Evolutionary conservation across 345 rosid species (phyloP).

Genomic region (Populus davidiana): DNA sequence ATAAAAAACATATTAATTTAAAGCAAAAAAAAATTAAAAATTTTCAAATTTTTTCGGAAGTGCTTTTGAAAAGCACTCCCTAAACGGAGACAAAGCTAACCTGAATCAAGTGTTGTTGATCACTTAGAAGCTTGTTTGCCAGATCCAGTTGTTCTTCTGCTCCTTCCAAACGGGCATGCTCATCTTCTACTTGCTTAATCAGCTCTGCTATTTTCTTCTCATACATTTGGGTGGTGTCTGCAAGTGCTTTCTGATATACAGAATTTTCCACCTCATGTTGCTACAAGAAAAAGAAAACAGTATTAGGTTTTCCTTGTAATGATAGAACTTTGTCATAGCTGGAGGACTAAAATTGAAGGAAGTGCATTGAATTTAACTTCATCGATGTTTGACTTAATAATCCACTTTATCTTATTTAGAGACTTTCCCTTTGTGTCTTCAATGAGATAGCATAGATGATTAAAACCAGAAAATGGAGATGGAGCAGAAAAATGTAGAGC

Average conservation of each 20-base stretch:
- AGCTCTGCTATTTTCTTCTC: constrained; percentile 68
- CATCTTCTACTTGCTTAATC: constrained; percentile 53
- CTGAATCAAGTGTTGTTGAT: constrained; percentile 53
- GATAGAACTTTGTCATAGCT: not conserved
- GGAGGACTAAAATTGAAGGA: not conserved
- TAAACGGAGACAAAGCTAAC: constrained; percentile 34
- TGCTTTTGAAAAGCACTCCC: too few species aligned
- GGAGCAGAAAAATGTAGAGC: not conserved
- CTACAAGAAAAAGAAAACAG: constrained; percentile 36
- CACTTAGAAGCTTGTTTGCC: constrained; percentile 44
- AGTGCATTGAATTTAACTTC: too few species aligned
- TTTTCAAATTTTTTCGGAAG: too few species aligned
- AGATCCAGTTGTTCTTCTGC: constrained; percentile 49
- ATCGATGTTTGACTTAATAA: too few species aligned
- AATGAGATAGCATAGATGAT: not conserved
- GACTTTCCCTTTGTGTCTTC: not conserved
- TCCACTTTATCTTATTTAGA: too few species aligned
- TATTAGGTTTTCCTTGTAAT: constrained; percentile 1
- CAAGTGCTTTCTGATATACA: constrained; percentile 62
- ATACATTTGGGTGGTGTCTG: constrained; percentile 57
- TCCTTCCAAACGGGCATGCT: constrained; percentile 41
- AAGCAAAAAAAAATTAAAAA: too few species aligned
- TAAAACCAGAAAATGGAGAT: not conserved
- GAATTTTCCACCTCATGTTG: constrained; percentile 53
- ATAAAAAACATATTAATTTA: too few species aligned